Base-by-base conservation (phyloP, 768 basidiomycete species). In the Phlebiopsis flavidoalba region DNA sequence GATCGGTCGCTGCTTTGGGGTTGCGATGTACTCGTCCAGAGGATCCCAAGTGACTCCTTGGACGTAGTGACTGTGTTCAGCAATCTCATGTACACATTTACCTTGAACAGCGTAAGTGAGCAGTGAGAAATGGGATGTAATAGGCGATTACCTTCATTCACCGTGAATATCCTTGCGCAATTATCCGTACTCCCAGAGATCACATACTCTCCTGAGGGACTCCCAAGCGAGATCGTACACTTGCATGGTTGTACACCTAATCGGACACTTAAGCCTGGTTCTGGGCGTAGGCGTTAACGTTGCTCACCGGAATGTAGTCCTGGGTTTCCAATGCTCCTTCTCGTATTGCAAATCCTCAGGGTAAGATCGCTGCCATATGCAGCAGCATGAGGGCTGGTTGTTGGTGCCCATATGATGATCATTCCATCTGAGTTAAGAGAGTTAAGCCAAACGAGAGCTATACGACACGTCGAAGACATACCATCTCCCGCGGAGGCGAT, bases 21-120 rank as follows among this genome's bases (percentile, higher is more conserved):
- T 98, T 3, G 97, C 95, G 62, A 99, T 92, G 70, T 91, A 98
- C 72, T 97, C 93, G 72, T 96, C 95, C 67, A 97, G 75, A 1
- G 97, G 97, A 65, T 99, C 97, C 97, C 97, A 99, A 0, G 96
- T 93, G 31, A 98, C 97, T 8, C 97, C 97, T 77, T 99, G 97
- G 0, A 99, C 97, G 70, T 92, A 98, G 73, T 98, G 96, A 36
- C 83, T 85, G 73, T 99, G 97, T 68, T 98, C 96, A 0, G 92
- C 89, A 62, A 95, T 89, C 72, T 95, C 92, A 66, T 87, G 84
- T 12, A 97, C 81, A 68, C 91, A 91, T 78, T 89, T 88, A 31
- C 93, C 93, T 93, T 68, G 46, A 67, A 26, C 37, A 63, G 53
- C 47, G 65, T 63, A 40, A 67, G 62, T 53, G 57, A 56, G 37